Evolutionary conservation across 148 eudicot genomes (phyloP), one percentile per base, ranked within the genome.

Genomic region (Heliosperma pusillum): DNA sequence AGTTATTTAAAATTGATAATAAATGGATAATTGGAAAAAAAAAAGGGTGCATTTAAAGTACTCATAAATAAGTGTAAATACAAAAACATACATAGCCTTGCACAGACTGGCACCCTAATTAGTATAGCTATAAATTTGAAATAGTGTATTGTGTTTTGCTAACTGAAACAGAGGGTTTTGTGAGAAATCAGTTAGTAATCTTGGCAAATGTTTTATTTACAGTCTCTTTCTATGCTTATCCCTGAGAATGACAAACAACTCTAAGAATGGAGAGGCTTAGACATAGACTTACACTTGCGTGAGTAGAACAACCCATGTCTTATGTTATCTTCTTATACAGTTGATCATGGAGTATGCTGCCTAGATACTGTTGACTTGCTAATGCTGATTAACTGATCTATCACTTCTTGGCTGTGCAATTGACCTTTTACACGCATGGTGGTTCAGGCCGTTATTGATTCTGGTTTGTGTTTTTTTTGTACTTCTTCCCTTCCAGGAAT

Each of bases 401-500:
- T 12, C 59, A 55, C 59, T 55, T 55, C 19, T 19, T 55, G 59
- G 59, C 59, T 55, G 59, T 63, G n/a, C 67, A 63, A 63, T 11
- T 26, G 20, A 30, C 40, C 47, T 60, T 27, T 33, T 73, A 40
- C 36, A 70, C 56, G 22, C 55, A 50, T 50, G 55, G 55, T 67
- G 52, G 20, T 15, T 52, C 59, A 15, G 45, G 42, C 33, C 69
- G 47, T 65, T 70, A 25, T 71, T 62, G 64, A 57, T 78, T 68
- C 25, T 72, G 65, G 26, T 61, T 21, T 11, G 72, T 81, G 27
- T 62, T 65, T 15, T 60, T 62, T 27, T n/a, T n/a, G n/a, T 72
- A 30, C 30, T 27, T 77, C 68, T 69, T 15, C 27, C 69, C 64
- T 57, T 88, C 74, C 95, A 94, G 98, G 98, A 76, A 88, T 90